phyloP scores from a whole-genome alignment of 768 basidiomycete species.

The Pleurotus salmoneostramineus region DNA sequence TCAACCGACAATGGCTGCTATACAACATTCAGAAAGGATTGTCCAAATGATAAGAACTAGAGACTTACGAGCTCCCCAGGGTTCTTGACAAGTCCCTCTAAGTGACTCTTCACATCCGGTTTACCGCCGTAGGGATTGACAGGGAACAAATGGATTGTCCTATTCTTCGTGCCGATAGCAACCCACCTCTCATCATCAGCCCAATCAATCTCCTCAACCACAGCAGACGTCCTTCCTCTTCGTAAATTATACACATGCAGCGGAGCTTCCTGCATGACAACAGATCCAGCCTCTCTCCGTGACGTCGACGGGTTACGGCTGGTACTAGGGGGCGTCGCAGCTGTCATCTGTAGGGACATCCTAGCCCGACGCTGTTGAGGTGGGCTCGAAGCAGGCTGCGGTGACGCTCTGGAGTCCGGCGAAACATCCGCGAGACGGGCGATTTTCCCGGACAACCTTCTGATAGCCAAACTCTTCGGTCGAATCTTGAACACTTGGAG shows the following conservation, averaged over 20 bases:
- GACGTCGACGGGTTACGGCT: background rate
- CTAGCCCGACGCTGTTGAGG: background rate
- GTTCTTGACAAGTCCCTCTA: slow-evolving; percentile 57
- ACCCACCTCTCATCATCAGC: slow-evolving; percentile 62
- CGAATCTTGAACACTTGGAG: slow-evolving; percentile 42
- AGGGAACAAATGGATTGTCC: slow-evolving; percentile 70
- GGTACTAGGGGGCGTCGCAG: background rate
- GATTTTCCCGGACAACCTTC: slow-evolving; percentile 1
- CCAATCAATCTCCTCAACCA: slow-evolving; percentile 54
- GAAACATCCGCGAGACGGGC: background rate
- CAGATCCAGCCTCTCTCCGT: background rate
- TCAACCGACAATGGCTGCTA: slow-evolving; percentile 52
- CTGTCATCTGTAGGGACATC: background rate
- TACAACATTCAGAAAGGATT: slow-evolving; percentile 1
- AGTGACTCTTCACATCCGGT: slow-evolving; percentile 58
- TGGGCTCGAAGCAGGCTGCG: background rate
- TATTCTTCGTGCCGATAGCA: slow-evolving; percentile 59
- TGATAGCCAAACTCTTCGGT: slow-evolving; percentile 16
- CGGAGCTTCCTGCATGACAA: slow-evolving; percentile 20
- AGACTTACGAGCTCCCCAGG: slow-evolving; percentile 41
- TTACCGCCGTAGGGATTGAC: slow-evolving; percentile 74
- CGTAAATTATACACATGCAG: slow-evolving; percentile 66
- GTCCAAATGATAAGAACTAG: background rate
- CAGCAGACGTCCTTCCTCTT: slow-evolving; percentile 67
- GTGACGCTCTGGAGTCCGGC: background rate